Conservation (phyloP, 2,329 filamentous ascomycete genomes). For the Fusarium veterinarium region DNA sequence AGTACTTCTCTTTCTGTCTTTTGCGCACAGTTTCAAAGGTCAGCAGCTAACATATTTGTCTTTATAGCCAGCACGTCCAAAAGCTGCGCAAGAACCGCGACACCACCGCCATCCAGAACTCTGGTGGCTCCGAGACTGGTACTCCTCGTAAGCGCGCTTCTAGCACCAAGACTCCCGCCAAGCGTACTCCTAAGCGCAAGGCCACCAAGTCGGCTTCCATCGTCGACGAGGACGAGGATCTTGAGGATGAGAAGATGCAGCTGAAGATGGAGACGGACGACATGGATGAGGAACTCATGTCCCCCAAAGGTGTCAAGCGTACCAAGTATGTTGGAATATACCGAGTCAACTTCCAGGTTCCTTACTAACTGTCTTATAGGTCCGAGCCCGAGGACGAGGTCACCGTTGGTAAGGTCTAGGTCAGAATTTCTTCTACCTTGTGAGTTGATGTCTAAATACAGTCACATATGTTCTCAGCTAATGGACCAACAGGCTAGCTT, state of each 20-base stretch:
- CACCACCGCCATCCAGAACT: conserved; percentile 38
- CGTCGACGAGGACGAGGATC: conserved; percentile 41
- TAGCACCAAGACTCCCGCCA: conserved; percentile 39
- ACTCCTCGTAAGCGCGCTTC: conserved; percentile 42
- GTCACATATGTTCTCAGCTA: not conserved
- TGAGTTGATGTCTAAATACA: not conserved
- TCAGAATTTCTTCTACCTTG: not conserved
- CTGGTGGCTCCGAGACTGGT: conserved; percentile 18
- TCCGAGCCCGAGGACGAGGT: conserved; percentile 25
- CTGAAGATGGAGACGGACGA: conserved; percentile 44
- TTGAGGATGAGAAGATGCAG: conserved; percentile 40
- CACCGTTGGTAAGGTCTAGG: conserved; percentile 14
- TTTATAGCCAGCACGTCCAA: conserved; percentile 58
- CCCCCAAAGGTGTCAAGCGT: conserved; percentile 40
- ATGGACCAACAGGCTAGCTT: not conserved
- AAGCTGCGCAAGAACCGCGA: conserved; percentile 56
- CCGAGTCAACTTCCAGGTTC: too few species aligned
- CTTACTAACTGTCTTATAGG: conserved; percentile 25
- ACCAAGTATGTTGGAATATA: conserved; percentile 36
- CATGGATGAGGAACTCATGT: conserved; percentile 5
- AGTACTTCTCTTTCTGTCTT: conserved; percentile 47
- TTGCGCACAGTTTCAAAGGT: not conserved
- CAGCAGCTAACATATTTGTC: conserved; percentile 25
- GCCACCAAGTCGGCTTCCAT: conserved; percentile 19
- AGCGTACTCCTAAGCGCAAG: conserved; percentile 48